A percentile compares a stretch with the other conserved stretches of the same genome.
Conservation (phyloP, 2,329 filamentous ascomycete species). For the Amphichorda felina region DNA sequence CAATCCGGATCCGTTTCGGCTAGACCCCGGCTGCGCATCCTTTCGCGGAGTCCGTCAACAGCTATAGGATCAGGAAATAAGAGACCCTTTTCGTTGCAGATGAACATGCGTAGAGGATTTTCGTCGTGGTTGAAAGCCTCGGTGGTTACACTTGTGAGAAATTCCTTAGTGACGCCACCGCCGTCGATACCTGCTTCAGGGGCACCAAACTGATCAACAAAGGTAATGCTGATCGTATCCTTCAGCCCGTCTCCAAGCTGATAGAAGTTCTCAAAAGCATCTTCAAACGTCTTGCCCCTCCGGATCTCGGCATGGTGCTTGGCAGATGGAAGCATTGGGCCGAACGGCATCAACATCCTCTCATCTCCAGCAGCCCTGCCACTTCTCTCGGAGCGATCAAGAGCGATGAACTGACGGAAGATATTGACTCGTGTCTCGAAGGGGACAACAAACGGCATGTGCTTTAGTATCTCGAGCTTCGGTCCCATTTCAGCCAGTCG, state of each 20-base stretch:
- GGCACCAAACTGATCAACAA: slow-evolving; percentile 80
- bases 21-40: slow-evolving; percentile 38
- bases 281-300: slow-evolving; percentile 68
- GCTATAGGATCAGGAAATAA: slow-evolving; percentile 79
- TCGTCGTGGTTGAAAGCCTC: slow-evolving; percentile 64
- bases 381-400: slow-evolving; percentile 40
- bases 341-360: neutral
- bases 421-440: slow-evolving; percentile 87
- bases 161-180: slow-evolving; percentile 95
- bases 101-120: slow-evolving; percentile 47
- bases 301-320: slow-evolving; percentile 71
- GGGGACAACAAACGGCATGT: slow-evolving; percentile 95
- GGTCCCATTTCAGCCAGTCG: slow-evolving; percentile 72
- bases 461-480: slow-evolving; percentile 78
- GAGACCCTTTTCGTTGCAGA: slow-evolving; percentile 73
- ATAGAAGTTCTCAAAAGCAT: slow-evolving; percentile 79
- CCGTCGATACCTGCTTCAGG: slow-evolving; percentile 92
- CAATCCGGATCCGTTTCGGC: slow-evolving; percentile 42
- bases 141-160: slow-evolving; percentile 75
- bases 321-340: slow-evolving; percentile 8
- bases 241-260: slow-evolving; percentile 71
- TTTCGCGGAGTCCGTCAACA: slow-evolving; percentile 55
- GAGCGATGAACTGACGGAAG: slow-evolving; percentile 80
- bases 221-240: slow-evolving; percentile 92
- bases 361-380: slow-evolving; percentile 1